A percentile compares a stretch with the other conserved stretches of the same genome.
Conservation (phyloP, 257 asterid species). For the Ilex asprella region DNA sequence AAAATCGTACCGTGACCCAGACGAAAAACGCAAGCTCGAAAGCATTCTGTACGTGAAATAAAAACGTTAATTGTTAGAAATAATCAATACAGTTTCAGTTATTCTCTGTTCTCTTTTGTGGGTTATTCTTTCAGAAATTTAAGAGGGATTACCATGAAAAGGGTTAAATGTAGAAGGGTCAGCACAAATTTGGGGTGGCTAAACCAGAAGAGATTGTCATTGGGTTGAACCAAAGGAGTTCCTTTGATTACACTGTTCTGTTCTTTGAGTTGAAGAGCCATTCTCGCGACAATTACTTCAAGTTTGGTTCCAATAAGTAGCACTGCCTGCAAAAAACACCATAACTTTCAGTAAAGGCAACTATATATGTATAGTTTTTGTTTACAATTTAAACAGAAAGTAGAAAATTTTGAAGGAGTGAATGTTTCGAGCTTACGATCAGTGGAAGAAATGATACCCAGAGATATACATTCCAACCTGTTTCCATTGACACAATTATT, state of each 20-base stretch:
- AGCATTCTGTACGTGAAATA: conserved; percentile 42
- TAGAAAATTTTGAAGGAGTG: background rate
- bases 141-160: conserved; percentile 45
- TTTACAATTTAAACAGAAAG: background rate
- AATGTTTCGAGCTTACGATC: conserved; percentile 28
- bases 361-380: background rate
- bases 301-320: conserved; percentile 59
- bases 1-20: conserved; percentile 57
- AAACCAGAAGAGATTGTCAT: conserved; percentile 65
- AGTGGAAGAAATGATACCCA: conserved; percentile 58
- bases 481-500: conserved; percentile 1
- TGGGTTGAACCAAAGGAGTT: conserved; percentile 57
- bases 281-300: conserved; percentile 55
- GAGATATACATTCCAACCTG: conserved; percentile 74
- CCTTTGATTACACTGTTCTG: conserved; percentile 45
- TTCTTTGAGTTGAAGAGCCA: conserved; percentile 50
- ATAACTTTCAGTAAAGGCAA: background rate
- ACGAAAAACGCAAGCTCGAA: conserved; percentile 62
- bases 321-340: conserved; percentile 35
- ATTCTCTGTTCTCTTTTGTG: background rate
- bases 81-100: background rate
- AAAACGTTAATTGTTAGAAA: background rate
- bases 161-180: conserved; percentile 52
- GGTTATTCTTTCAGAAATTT: background rate
- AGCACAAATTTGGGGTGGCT: conserved; percentile 49